Evolutionary conservation across 768 basidiomycete genomes (phyloP), one percentile per base, ranked within the genome.

Genomic region (Lactarius sanguifluus): DNA sequence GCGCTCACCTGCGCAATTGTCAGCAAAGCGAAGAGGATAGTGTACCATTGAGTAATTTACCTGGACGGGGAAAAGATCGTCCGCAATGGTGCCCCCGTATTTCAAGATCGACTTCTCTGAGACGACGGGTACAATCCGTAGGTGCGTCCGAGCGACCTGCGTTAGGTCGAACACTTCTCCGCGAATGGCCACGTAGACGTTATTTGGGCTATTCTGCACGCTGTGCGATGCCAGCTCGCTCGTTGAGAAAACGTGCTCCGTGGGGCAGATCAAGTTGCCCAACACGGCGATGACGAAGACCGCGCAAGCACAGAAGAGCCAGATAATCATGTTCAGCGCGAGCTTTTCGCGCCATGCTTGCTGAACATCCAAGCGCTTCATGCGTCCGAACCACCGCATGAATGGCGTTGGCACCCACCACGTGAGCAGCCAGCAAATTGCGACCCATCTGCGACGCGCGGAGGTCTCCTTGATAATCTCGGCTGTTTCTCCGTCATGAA

Each of bases 281-380:
- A 98, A 81, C 30, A 96, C 76, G 12, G 92, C 93, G 73, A 98
- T 96, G 72, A 99, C 91, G 76, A 99, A 98, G 57, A 95, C 83
- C 1, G 94, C 89, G 71, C 86, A 86, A n/a, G 77, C 89, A 69
- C 95, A 98, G 36, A 92, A 81, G 73, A 97, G 86, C 96, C 96
- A 98, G 72, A 99, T 98, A 77, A 99, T 80, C 65, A 99, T 77
- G 76, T 98, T 98, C 73, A 98, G 84, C 3, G 94, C 92, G 1
- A 98, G 81, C 77, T 99, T 98, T 78, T 98, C 97, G 65, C 96
- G 81, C 97, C 97, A 99, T 1, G 97, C 97, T 76, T 98, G 94
- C 30, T 91, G 86, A 28, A 99, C 83, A 72, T 99, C 97, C 69
- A 89, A 76, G 8, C 96, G 89, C 79, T 98, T 97, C 95, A 98